Base-by-base conservation (phyloP, 495 filamentous ascomycete species). In the Coniosporium apollinis region DNA sequence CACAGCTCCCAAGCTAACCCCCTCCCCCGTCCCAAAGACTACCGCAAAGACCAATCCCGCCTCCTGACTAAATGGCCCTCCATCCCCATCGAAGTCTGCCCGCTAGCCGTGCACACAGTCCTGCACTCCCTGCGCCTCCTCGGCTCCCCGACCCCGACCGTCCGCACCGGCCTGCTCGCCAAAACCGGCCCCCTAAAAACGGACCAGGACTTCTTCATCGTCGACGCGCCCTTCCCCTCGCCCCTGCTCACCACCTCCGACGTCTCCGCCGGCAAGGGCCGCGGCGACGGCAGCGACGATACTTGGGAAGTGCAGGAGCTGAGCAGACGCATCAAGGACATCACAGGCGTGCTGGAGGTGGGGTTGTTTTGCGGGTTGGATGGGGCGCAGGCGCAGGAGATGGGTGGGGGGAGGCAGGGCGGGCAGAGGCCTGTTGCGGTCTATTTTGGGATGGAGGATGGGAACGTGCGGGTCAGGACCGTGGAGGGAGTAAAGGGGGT, bases 371-470 rank as follows among this genome's bases (percentile, higher is more conserved):
- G 68, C 30, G 85, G 85, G 1, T 30, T 69, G 42, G 83, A 83
- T 36, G 85, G 85, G 3, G 54, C 65, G 3, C 59, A 86, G 54
- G 74, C 74, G 22, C 61, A 65, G 25, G 63, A 60, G 28, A 54
- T 55, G 26, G 72, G 71, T 10, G 60, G 57, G 30, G 55, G 65
- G 33, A 58, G 62, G 29, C 14, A 36, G 18, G 79, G 83, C 21
- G 89, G 84, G 2, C 82, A 93, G 61, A 87, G 83, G 55, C 89
- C 89, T 2, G 69, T 93, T 16, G 82, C 83, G 26, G 86, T 82
- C 20, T 97, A 94, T 58, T 96, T 96, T 56, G 89, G 89, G 11
- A 82, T 83, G 77, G 70, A 77, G 35, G 73, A 87, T 53, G 83
- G 83, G 30, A 49, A 31, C 21, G 55, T 61, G 3, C 19, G 44